Evolutionary conservation across 805 yeast genomes (phyloP).

Genomic region (Sungouiozyma intestinalis): DNA sequence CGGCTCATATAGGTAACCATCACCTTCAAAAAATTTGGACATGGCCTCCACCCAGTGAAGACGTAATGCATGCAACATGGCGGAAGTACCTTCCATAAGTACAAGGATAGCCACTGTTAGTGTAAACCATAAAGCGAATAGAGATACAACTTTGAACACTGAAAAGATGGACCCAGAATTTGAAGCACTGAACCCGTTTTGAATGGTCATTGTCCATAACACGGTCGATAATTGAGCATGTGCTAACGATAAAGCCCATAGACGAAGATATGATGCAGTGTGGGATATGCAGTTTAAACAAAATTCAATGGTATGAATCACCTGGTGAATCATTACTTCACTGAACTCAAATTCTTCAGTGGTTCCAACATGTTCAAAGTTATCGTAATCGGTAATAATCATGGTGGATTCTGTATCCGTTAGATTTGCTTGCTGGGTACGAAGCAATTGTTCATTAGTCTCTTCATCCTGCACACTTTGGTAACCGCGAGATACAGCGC

Average conservation of each 20-base stretch:
- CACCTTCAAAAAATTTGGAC: conserved; percentile 97
- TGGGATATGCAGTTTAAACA: conserved; percentile 97
- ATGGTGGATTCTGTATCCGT: conserved; percentile 40
- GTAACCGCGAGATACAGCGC: conserved; percentile 27
- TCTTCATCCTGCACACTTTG: conserved; percentile 31
- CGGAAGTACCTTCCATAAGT: conserved; percentile 97
- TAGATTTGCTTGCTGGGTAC: conserved; percentile 26
- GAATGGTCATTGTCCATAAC: conserved; percentile 91
- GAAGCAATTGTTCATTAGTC: conserved; percentile 23
- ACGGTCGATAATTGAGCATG: conserved; percentile 95
- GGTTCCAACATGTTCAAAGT: conserved; percentile 31
- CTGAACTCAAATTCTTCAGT: conserved; percentile 62
- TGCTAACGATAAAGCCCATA: conserved; percentile 96
- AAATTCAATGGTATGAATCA: conserved; percentile 94
- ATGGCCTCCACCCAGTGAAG: conserved; percentile 99
- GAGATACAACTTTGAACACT: conserved; percentile 59
- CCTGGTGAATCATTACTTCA: conserved; percentile 93
- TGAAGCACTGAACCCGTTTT: conserved; percentile 53
- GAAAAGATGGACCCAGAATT: conserved; percentile 47
- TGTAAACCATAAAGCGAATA: conserved; percentile 92
- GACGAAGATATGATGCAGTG: conserved; percentile 90
- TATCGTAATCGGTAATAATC: conserved; percentile 34
- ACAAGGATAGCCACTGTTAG: conserved; percentile 87
- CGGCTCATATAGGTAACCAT: conserved; percentile 86
- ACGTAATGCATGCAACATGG: conserved; percentile 97